Conservation (phyloP, 345 rosid species). For the Sisymbrium altissimum region DNA sequence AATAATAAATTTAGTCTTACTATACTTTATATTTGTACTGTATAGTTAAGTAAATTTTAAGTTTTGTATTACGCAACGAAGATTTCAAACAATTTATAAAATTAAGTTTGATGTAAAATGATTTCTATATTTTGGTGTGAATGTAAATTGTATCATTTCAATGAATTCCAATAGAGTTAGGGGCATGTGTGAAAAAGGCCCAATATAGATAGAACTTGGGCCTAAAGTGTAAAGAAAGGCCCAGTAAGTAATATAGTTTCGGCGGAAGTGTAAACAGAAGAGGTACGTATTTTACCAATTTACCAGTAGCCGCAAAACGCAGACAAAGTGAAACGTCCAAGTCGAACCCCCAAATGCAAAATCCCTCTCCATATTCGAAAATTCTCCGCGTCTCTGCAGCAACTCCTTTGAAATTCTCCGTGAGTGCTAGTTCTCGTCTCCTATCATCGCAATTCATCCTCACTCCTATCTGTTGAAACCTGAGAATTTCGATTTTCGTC, state of each 20-base stretch:
- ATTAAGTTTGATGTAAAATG: too few species aligned
- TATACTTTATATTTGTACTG: too few species aligned
- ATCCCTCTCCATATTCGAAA: constrained; percentile 16
- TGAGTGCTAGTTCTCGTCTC: constrained; percentile 1
- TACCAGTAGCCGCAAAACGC: constrained; percentile 1
- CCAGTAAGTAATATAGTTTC: not conserved
- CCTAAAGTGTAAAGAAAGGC: not conserved
- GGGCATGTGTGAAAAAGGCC: too few species aligned
- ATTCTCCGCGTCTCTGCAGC: not conserved
- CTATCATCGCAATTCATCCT: not conserved
- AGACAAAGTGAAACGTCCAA: constrained; percentile 18
- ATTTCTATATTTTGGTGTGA: too few species aligned
- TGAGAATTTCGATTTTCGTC: not conserved
- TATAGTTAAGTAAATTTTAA: too few species aligned
- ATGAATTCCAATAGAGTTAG: too few species aligned
- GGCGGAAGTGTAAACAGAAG: not conserved
- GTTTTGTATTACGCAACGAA: too few species aligned
- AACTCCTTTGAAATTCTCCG: not conserved
- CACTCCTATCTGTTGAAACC: not conserved
- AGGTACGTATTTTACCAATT: not conserved
- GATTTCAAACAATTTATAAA: too few species aligned
- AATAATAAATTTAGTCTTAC: too few species aligned
- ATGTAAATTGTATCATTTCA: too few species aligned
- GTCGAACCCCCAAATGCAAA: not conserved
- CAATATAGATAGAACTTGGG: not conserved